Evolutionary conservation across 352 stramenopile genomes (phyloP).

Genomic region (Phytophthora constricta): DNA sequence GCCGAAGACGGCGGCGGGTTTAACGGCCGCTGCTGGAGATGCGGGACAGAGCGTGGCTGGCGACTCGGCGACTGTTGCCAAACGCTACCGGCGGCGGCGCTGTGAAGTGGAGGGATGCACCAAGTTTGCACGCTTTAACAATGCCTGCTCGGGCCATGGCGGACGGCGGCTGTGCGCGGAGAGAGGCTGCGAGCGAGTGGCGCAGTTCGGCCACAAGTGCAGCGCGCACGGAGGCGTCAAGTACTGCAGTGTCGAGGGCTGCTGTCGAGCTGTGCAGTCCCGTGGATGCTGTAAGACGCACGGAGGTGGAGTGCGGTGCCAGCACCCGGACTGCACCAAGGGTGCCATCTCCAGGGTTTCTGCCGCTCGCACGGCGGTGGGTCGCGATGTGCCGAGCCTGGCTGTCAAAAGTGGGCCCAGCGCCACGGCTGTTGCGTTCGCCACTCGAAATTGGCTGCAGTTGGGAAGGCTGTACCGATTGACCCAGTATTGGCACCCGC

Average conservation of each 20-base stretch:
- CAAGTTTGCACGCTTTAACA: constrained; percentile 87
- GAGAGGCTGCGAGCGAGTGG: constrained; percentile 67
- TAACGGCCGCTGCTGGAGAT: constrained; percentile 1
- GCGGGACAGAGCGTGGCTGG: constrained; percentile 1
- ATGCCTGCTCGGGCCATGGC: constrained; percentile 74
- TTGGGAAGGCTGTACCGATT: constrained; percentile 12
- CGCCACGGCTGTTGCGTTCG: constrained; percentile 76
- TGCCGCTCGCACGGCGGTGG: constrained; percentile 86
- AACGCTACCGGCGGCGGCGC: constrained; percentile 68
- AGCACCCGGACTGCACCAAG: constrained; percentile 78
- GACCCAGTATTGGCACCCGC: constrained; percentile 10
- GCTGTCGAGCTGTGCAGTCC: constrained; percentile 78
- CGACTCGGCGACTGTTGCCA: constrained; percentile 21
- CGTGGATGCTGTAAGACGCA: constrained; percentile 89
- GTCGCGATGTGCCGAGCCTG: constrained; percentile 69
- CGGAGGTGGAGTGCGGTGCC: constrained; percentile 85
- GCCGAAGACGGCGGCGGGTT: neutral
- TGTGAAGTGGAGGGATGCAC: constrained; percentile 70
- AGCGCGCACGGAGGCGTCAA: constrained; percentile 81
- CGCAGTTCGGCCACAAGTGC: constrained; percentile 85
- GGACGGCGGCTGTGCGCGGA: constrained; percentile 77
- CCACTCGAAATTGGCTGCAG: constrained; percentile 58
- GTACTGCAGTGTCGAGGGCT: constrained; percentile 74
- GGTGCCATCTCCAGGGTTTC: constrained; percentile 84
- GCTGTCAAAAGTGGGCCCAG: constrained; percentile 80